These are phyloP conservation scores for Beauveria medogensis DNA, from an alignment of 2,329 filamentous ascomycete genomes.

Conservation along the genomic window DNA sequence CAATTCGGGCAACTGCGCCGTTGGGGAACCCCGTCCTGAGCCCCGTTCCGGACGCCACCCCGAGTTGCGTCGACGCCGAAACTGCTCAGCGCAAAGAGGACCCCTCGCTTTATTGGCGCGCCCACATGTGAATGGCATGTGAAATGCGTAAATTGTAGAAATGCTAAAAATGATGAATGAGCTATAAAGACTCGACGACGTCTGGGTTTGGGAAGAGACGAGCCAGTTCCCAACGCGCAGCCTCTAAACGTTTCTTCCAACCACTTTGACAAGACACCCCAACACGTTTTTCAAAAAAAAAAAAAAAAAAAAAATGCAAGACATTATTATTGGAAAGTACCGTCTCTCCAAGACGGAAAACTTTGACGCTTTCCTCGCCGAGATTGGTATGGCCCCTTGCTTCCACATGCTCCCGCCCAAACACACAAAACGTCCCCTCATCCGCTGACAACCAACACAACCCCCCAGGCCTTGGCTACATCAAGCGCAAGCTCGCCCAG, in stretches of 20 bases:
- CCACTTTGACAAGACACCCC: background rate
- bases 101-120: background rate
- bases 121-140: slow-evolving; percentile 10
- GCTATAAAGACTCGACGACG: slow-evolving; percentile 1
- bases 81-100: background rate
- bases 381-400: background rate
- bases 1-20: slow-evolving; percentile 8
- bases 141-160: background rate
- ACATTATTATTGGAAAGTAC: slow-evolving; percentile 9
- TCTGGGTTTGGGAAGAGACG: background rate
- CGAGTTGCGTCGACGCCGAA: background rate
- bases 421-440: no score
- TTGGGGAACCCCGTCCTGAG: background rate
- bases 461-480: slow-evolving; percentile 4
- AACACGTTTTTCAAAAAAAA: background rate
- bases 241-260: background rate
- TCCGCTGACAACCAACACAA: background rate
- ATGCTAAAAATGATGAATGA: background rate
- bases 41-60: slow-evolving; percentile 5
- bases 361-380: slow-evolving; percentile 10
- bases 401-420: background rate
- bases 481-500: slow-evolving; percentile 11
- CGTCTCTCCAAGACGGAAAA: slow-evolving; percentile 11
- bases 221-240: no score
- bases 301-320: background rate